A percentile compares a stretch with the other conserved stretches of the same genome.
These are phyloP conservation scores for Fusarium sp. DNA, from an alignment of 2,329 filamentous ascomycete species.

Conservation along the genomic window DNA sequence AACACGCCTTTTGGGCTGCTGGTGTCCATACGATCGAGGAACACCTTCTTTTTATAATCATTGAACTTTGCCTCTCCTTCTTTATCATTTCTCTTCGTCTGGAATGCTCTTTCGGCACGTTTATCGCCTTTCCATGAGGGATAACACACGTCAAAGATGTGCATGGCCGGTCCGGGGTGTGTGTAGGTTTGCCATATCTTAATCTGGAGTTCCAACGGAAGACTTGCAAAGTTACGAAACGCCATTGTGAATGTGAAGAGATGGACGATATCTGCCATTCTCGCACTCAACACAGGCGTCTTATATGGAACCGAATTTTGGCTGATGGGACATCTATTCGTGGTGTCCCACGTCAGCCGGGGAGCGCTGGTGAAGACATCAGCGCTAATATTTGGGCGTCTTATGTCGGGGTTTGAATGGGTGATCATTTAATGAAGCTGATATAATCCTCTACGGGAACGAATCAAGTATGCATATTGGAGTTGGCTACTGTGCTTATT, in stretches of 20 bases:
- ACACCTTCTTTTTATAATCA: slow-evolving; percentile 32
- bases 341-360: slow-evolving; percentile 15
- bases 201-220: slow-evolving; percentile 41
- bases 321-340: not conserved
- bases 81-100: not conserved
- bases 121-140: slow-evolving; percentile 36
- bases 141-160: slow-evolving; percentile 47
- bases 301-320: not conserved
- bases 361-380: not conserved
- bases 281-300: not conserved
- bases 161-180: slow-evolving; percentile 38
- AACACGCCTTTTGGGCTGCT: not conserved
- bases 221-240: slow-evolving; percentile 34
- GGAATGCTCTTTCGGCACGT: slow-evolving; percentile 29
- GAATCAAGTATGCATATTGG: not conserved
- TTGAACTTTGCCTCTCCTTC: slow-evolving; percentile 4
- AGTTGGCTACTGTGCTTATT: not conserved
- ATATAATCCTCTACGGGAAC: not conserved
- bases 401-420: not conserved
- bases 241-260: slow-evolving; percentile 22
- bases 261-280: not conserved
- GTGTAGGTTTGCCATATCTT: slow-evolving; percentile 41
- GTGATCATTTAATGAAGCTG: not conserved
- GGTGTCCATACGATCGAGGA: slow-evolving; percentile 33
- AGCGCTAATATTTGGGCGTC: slow-evolving; percentile 15